Evolutionary conservation across 345 rosid species (phyloP), one percentile per base, ranked within the genome.

Genomic region (Eutrema yunnanense): DNA sequence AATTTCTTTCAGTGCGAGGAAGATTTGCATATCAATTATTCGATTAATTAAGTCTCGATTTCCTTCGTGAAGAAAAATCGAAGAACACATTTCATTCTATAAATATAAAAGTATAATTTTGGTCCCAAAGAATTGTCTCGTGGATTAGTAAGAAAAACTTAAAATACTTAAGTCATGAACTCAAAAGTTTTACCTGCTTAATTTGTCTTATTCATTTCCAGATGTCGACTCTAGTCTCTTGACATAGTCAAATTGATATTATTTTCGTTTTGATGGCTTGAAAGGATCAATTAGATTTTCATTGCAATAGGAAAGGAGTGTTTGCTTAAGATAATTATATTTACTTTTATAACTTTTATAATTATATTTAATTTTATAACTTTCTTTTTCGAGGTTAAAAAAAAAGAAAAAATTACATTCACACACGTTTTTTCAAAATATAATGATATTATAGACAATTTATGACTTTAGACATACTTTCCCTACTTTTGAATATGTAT

Each of bases 131-230:
- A 65, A 57, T 38, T 48, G 36, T 65, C 72, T 56, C 27, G 44
- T 29, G 36, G 60, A 48, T 60, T 57, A 73, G 41, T 57, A 65
- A 26, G 48, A 73, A 44, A 50, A 13, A 13, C 0, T 34, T 27
- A 4, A 47, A 11, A 30, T 57, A 40, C 43, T 57, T 3, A 47
- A 47, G 58, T 48, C 65, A 73, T 48, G 8, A 27, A 33, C 16
- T 47, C 30, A 29, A 63, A 73, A 26, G 62, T 55, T 65, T 13
- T 37, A 73, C 72, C 63, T 47, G 72, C 65, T 65, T 57, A 32
- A 48, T 48, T 47, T 65, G 58, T 73, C 71, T 73, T 47, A 29
- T 57, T 47, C 51, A 36, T 48, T 46, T 50, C 40, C 43, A 47
- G 12, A 36, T 59, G 44, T 54, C 19, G 38, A 55, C 47, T 22